Evolutionary conservation across 495 filamentous ascomycete species (phyloP).

Genomic region (Pseudotulostoma volvatum): DNA sequence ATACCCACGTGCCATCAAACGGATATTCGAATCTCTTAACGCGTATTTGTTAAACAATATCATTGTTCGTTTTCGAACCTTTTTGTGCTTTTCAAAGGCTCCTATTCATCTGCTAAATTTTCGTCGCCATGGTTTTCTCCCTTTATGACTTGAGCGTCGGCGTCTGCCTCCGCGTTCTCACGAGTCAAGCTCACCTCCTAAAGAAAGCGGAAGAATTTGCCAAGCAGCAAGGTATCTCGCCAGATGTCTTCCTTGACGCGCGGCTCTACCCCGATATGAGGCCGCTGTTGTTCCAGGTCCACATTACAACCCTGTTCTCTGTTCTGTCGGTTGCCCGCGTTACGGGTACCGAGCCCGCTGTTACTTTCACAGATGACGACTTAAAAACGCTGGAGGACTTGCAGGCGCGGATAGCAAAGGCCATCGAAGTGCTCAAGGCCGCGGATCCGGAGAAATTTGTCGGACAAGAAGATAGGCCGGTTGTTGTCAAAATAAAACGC

Average conservation of each 20-base stretch:
- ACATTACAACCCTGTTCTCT: constrained; percentile 15
- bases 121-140: background rate
- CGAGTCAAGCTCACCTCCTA: constrained; percentile 8
- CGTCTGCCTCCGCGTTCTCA: constrained; percentile 8
- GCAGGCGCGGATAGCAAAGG: constrained; percentile 22
- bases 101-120: too few species aligned
- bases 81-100: too few species aligned
- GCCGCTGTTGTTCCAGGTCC: constrained; percentile 28
- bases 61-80: too few species aligned
- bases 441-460: constrained; percentile 21
- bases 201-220: constrained; percentile 10
- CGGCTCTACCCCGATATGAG: constrained; percentile 2
- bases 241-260: constrained; percentile 1
- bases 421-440: constrained; percentile 19
- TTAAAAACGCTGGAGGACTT: constrained; percentile 25
- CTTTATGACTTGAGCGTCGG: constrained; percentile 9
- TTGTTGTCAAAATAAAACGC: constrained; percentile 14
- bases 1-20: too few species aligned
- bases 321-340: constrained; percentile 15
- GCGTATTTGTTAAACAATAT: too few species aligned
- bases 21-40: too few species aligned
- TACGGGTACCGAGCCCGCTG: constrained; percentile 8
- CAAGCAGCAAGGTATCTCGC: constrained; percentile 6
- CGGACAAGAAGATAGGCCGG: constrained; percentile 15
- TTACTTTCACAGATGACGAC: constrained; percentile 19